These are phyloP conservation scores for Ascosphaera acerosa DNA, from an alignment of 2,329 filamentous ascomycete genomes.

Conservation along the genomic window DNA sequence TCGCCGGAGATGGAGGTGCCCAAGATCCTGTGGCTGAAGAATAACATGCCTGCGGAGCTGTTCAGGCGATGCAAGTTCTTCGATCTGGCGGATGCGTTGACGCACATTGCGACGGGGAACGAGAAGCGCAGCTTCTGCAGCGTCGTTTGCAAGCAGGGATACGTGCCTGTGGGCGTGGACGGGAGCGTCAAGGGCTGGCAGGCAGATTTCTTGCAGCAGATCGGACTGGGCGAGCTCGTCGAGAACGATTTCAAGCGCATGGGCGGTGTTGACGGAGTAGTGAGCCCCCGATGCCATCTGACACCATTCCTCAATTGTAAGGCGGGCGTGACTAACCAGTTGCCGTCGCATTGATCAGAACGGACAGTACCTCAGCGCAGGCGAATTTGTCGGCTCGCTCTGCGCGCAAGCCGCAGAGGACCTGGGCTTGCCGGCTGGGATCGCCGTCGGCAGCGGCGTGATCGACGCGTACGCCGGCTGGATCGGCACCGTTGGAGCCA, in stretches of 20 bases:
- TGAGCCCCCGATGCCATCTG: constrained; percentile 31
- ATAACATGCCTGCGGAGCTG: constrained; percentile 78
- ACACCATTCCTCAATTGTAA: neutral
- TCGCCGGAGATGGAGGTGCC: constrained; percentile 99
- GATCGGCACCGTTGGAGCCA: constrained; percentile 97
- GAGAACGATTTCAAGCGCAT: constrained; percentile 79
- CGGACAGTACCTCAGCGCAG: constrained; percentile 71
- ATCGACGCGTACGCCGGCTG: constrained; percentile 97
- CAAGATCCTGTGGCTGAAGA: constrained; percentile 95
- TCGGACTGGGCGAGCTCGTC: constrained; percentile 63
- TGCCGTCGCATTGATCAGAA: constrained; percentile 53
- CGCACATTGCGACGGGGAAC: constrained; percentile 76
- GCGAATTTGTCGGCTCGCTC: constrained; percentile 66
- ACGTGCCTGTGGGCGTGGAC: constrained; percentile 86
- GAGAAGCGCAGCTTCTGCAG: constrained; percentile 89
- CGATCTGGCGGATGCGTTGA: constrained; percentile 76
- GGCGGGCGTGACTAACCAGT: neutral
- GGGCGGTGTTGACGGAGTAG: constrained; percentile 84
- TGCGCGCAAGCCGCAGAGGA: constrained; percentile 62
- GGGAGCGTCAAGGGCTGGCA: constrained; percentile 97
- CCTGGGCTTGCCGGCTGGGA: constrained; percentile 61
- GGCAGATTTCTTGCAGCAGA: constrained; percentile 67
- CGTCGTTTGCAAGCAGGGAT: constrained; percentile 92
- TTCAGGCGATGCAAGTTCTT: constrained; percentile 94
- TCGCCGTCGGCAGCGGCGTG: constrained; percentile 83